A percentile compares a stretch with the other conserved stretches of the same genome.
Conservation (phyloP, 768 basidiomycete species). For the Russula vinacea region DNA sequence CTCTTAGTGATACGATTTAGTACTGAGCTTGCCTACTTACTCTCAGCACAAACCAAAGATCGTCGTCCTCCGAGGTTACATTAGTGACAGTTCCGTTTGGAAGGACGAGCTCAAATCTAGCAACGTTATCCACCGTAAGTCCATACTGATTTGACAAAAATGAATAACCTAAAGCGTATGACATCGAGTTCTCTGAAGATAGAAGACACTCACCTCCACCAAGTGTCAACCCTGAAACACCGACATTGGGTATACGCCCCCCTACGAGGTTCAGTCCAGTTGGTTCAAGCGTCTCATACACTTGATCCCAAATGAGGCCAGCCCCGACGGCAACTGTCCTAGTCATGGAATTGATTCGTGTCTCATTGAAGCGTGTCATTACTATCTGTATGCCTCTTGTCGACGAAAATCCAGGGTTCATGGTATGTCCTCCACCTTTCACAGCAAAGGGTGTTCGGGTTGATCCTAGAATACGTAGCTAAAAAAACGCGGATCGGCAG, state of each 20-base stretch:
- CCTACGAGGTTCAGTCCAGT: constrained; percentile 2
- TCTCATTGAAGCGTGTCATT: background rate
- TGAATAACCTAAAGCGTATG: constrained; percentile 35
- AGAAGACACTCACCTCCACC: constrained; percentile 26
- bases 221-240: background rate
- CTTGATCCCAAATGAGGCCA: background rate
- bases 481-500: background rate
- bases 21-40: background rate
- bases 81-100: constrained; percentile 31
- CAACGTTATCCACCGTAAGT: constrained; percentile 38
- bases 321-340: constrained; percentile 6
- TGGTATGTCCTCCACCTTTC: background rate
- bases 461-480: background rate
- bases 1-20: background rate
- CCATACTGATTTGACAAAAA: constrained; percentile 36
- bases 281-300: background rate
- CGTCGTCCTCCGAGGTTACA: background rate
- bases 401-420: constrained; percentile 1
- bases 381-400: background rate
- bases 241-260: background rate
- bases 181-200: constrained; percentile 1
- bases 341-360: background rate
- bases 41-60: constrained; percentile 20
- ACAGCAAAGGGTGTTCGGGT: background rate
- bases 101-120: constrained; percentile 32